These are phyloP conservation scores for Hypocreales sp. DNA, from an alignment of 2,329 filamentous ascomycete species.

Conservation along the genomic window DNA sequence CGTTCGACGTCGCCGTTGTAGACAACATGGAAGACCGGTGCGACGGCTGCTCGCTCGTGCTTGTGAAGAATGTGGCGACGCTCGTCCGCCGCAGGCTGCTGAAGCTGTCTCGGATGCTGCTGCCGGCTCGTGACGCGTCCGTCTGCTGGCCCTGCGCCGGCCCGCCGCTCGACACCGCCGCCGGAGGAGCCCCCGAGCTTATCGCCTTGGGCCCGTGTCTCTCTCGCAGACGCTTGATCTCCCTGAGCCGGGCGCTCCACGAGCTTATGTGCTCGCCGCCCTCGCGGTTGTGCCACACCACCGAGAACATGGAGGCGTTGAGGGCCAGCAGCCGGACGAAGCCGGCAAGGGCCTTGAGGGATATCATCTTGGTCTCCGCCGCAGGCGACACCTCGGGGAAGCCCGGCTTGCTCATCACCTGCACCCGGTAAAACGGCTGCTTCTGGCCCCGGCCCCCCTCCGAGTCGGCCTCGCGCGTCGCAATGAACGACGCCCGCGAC, in stretches of 20 bases:
- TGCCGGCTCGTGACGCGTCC: conserved; percentile 7
- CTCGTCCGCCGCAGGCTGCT: conserved; percentile 46
- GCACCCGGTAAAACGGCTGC: conserved; percentile 67
- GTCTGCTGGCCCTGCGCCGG: conserved; percentile 6
- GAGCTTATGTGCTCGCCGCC: conserved; percentile 74
- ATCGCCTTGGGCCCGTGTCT: conserved; percentile 34
- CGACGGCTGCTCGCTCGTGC: conserved; percentile 37
- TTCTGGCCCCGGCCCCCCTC: conserved; percentile 19
- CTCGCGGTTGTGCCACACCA: conserved; percentile 70
- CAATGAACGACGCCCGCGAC: conserved; percentile 61
- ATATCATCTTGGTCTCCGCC: conserved; percentile 78
- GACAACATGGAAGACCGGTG: conserved; percentile 42
- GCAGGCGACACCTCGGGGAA: conserved; percentile 89
- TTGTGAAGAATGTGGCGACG: conserved; percentile 48
- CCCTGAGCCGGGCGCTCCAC: conserved; percentile 74
- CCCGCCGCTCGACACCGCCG: conserved; percentile 14
- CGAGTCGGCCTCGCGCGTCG: conserved; percentile 32
- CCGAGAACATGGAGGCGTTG: conserved; percentile 84
- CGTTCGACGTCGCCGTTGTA: conserved; percentile 36
- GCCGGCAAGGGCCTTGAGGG: conserved; percentile 62
- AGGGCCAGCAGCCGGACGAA: conserved; percentile 82
- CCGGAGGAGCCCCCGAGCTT: conserved; percentile 11
- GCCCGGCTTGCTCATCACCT: conserved; percentile 73
- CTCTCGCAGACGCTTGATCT: conserved; percentile 71
- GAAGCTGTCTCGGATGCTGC: conserved; percentile 40